Base-by-base conservation (phyloP, 1,284 basidiomycete genomes). In the Erythrobasidium hasegawianum region DNA sequence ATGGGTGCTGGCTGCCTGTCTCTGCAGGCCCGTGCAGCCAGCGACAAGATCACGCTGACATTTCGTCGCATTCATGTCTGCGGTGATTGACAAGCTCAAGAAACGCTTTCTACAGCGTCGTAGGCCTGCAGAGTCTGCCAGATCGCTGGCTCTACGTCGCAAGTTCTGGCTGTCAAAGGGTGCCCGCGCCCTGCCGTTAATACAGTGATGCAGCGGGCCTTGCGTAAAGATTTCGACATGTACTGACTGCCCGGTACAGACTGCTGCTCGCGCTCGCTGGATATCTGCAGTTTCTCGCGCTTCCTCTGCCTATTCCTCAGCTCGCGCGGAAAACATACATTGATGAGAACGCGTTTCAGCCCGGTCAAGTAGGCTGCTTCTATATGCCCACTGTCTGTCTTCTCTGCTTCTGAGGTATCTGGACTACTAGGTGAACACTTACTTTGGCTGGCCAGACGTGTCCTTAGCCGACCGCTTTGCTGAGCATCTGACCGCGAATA, bases 331-430 rank as follows among this genome's bases (percentile, higher is more conserved):
- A 78, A 3, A 88, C 86, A 16, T 94, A 90, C 75, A 87, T 93
- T 53, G 90, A 94, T 75, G 93, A 97, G 79, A 94, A 97, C 77
- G 93, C 94, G 0, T 79, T 97, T 26, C 89, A 91, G 74, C 92
- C 94, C 3, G 87, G 84, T 2, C 89, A 93, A 80, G 91, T 91
- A 71, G 60, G 79, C 72, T 68, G 9, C n/a, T 26, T 20, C 11
- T 22, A 4, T 24, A 4, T 16, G 8, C 14, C 43, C 8, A 1
- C 20, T 39, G 13, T 33, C 26, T 38, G n/a, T n/a, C 41, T 58
- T 18, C 22, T 39, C 5, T 27, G 27, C 16, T 16, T 3, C 3
- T 14, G 24, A 49, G 33, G 16, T n/a, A 20, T 14, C 40, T 22
- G 14, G 24, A 41, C 26, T 10, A 9, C 20, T 69, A 94, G 90